Conservation (phyloP, 495 filamentous ascomycete species). For the Neurospora sp. region DNA sequence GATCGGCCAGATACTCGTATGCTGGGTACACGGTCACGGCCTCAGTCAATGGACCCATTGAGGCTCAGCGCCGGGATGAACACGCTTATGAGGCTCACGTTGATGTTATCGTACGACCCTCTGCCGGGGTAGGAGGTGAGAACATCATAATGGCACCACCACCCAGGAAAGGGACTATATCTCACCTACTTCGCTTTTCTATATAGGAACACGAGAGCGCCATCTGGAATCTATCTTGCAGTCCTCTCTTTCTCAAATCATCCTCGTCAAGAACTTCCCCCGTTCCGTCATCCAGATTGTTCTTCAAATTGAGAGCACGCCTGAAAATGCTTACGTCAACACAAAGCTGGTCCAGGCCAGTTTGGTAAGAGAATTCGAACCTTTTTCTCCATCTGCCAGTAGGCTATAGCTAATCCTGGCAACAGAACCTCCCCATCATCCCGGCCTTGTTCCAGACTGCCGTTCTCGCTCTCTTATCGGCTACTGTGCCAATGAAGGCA, state of each 20-base stretch:
- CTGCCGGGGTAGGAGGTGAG: constrained; percentile 72
- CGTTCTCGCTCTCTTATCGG: constrained; percentile 63
- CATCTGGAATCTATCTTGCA: constrained; percentile 64
- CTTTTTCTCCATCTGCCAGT: constrained; percentile 9
- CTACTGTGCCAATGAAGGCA: constrained; percentile 62
- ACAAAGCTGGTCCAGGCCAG: constrained; percentile 40
- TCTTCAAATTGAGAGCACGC: constrained; percentile 50
- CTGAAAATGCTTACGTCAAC: constrained; percentile 45
- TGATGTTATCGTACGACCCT: constrained; percentile 83
- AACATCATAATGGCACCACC: constrained; percentile 26
- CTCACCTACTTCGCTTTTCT: constrained; percentile 28
- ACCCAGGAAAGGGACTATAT: constrained; percentile 4
- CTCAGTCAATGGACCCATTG: constrained; percentile 86
- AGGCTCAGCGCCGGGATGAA: constrained; percentile 77
- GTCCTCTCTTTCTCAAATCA: constrained; percentile 55
- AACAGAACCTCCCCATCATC: constrained; percentile 62
- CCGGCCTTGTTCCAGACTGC: constrained; percentile 66
- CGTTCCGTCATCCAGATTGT: constrained; percentile 57
- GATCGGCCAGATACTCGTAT: constrained; percentile 72
- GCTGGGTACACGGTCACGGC: constrained; percentile 74
- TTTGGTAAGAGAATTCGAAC: constrained; percentile 26
- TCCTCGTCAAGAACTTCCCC: constrained; percentile 59
- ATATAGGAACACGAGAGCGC: constrained; percentile 55
- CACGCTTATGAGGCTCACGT: constrained; percentile 81
- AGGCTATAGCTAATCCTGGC: background rate